A percentile compares a stretch with the other conserved stretches of the same genome.
Evolutionary conservation across 2,329 filamentous ascomycete species (phyloP).

Genomic region (Eutypa lata): DNA sequence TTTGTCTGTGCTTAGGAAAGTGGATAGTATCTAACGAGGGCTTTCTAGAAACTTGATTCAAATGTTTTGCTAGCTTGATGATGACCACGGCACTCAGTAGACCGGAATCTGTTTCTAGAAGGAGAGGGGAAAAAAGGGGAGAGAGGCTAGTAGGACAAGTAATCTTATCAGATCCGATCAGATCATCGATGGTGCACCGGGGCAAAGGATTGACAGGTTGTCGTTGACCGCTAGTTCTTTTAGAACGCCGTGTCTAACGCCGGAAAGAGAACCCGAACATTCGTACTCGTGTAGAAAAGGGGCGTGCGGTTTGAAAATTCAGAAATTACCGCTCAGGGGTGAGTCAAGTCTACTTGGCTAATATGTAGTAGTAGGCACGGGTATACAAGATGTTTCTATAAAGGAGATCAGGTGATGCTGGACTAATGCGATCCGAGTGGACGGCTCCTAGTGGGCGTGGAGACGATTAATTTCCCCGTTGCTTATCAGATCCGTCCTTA

Average conservation of each 20-base stretch:
- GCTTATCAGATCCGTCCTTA: neutral
- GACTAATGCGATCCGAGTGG: neutral
- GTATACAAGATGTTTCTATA: neutral
- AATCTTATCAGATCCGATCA: conserved; percentile 1
- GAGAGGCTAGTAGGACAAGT: neutral
- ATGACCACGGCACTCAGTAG: neutral
- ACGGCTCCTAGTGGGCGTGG: neutral
- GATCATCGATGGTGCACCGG: neutral
- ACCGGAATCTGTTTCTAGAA: neutral
- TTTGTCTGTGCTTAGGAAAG: too few relatives aligned
- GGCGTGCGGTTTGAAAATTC: neutral
- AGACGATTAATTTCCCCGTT: neutral
- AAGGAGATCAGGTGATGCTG: neutral
- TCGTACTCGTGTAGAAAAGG: neutral
- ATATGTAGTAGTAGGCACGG: too few relatives aligned
- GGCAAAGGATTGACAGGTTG: neutral
- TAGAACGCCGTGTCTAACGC: neutral
- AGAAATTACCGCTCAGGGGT: neutral
- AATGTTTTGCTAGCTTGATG: neutral
- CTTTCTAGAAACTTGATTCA: neutral
- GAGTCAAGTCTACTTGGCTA: neutral
- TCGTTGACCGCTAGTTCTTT: neutral
- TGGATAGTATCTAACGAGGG: too few relatives aligned
- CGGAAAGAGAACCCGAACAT: neutral
- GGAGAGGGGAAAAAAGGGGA: neutral